Conservation (phyloP, 1,139 yeast genomes). For the Yamadazyma atmosphaerica region DNA sequence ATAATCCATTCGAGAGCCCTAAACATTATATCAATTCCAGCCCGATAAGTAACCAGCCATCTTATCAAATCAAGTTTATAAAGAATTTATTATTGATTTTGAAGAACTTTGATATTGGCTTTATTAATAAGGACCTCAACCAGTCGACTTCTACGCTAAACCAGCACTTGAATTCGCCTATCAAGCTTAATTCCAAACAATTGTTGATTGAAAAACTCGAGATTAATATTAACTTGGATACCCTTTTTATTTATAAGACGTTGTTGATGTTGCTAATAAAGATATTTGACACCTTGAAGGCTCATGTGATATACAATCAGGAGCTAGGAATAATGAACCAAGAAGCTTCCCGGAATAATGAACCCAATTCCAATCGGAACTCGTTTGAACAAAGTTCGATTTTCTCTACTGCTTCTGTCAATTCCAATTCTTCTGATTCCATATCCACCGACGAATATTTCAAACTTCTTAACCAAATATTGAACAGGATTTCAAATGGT, state of each 20-base stretch:
- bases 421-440: conserved; percentile 27
- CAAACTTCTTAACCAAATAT: conserved; percentile 27
- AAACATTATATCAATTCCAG: conserved; percentile 15
- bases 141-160: conserved; percentile 17
- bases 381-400: conserved; percentile 27
- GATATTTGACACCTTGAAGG: conserved; percentile 27
- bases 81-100: conserved; percentile 34
- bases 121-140: conserved; percentile 9
- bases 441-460: conserved; percentile 36
- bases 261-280: conserved; percentile 32
- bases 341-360: not conserved
- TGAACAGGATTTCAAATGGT: conserved; percentile 33
- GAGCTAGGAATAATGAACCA: conserved; percentile 9
- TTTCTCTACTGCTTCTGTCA: conserved; percentile 32
- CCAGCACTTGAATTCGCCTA: conserved; percentile 32
- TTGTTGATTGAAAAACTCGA: conserved; percentile 47
- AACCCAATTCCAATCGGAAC: not conserved
- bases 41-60: conserved; percentile 21
- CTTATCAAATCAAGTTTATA: conserved; percentile 37
- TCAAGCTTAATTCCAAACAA: conserved; percentile 42
- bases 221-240: conserved; percentile 43
- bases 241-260: conserved; percentile 40
- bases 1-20: conserved; percentile 16
- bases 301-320: conserved; percentile 17
- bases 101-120: conserved; percentile 45